phyloP scores from a whole-genome alignment of 192 early-diverging fungal genomes.

The Rhizophagus clarus region DNA sequence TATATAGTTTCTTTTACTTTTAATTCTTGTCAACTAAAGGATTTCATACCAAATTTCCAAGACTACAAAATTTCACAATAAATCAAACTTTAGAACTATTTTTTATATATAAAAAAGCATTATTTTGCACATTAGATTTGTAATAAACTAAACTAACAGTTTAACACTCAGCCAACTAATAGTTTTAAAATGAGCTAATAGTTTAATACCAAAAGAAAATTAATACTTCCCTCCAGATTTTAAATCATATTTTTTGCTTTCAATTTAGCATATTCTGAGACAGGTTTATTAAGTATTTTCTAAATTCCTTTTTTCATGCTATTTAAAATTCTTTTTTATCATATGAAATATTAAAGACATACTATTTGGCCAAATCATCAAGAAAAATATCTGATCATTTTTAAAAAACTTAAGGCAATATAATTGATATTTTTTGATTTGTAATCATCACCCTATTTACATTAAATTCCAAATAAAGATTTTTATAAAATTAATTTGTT shows the following conservation, averaged over 20 bases:
- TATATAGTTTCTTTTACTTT: too few species aligned
- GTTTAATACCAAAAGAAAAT: conserved; percentile 10
- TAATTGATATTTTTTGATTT: too few species aligned
- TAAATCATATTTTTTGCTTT: neutral
- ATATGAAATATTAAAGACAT: too few species aligned
- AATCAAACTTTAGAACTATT: conserved; percentile 25
- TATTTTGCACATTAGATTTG: conserved; percentile 5
- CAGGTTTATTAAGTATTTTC: neutral
- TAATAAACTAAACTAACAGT: conserved; percentile 33
- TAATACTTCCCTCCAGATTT: conserved; percentile 9
- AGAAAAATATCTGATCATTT: too few species aligned
- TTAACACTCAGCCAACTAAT: conserved; percentile 30
- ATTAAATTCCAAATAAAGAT: too few species aligned
- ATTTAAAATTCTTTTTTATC: neutral
- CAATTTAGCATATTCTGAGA: neutral
- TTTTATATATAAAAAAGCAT: conserved; percentile 12
- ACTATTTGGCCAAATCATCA: too few species aligned
- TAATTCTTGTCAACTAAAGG: conserved; percentile 18
- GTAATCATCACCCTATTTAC: too few species aligned
- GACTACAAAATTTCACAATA: conserved; percentile 27
- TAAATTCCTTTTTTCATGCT: neutral
- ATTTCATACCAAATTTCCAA: conserved; percentile 26
- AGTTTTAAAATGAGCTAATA: conserved; percentile 26
- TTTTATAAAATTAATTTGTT: too few species aligned
- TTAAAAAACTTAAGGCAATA: too few species aligned